Conservation (phyloP, 176 grass and related monocot species). For the Dendrocalamus sinicus region DNA sequence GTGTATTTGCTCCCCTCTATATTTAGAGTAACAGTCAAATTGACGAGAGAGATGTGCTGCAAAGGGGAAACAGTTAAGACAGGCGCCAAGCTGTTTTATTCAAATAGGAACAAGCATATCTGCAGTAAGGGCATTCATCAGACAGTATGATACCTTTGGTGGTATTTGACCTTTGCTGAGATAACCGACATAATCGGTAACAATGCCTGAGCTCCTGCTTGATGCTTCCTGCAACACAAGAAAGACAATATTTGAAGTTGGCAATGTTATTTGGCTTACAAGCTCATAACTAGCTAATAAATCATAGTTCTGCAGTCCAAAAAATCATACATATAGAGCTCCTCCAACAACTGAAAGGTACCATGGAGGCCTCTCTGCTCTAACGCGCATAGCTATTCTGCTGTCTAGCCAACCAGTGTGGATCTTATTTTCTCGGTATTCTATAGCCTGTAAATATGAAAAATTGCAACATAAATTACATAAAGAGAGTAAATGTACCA, state of each 20-base stretch:
- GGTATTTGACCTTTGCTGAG: constrained; percentile 99
- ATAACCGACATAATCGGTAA: constrained; percentile 93
- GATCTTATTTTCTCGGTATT: constrained; percentile 97
- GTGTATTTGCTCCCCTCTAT: constrained; percentile 99
- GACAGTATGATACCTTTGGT: constrained; percentile 73
- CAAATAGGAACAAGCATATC: constrained; percentile 22
- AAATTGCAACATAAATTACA: constrained; percentile 26
- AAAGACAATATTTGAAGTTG: constrained; percentile 32
- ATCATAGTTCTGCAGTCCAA: constrained; percentile 39
- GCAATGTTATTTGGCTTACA: constrained; percentile 17
- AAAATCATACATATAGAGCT: constrained; percentile 80
- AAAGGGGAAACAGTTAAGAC: constrained; percentile 49
- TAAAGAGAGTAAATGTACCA: constrained; percentile 17
- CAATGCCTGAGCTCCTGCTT: constrained; percentile 80
- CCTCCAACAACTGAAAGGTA: constrained; percentile 98
- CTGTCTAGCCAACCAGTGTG: constrained; percentile 98
- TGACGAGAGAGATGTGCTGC: constrained; percentile 99
- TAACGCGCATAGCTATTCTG: constrained; percentile 99
- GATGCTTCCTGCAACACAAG: constrained; percentile 86
- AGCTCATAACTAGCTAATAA: constrained; percentile 29
- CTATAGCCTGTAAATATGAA: constrained; percentile 59
- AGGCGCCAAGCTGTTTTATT: constrained; percentile 29
- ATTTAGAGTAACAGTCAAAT: constrained; percentile 88
- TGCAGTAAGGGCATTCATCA: constrained; percentile 45
- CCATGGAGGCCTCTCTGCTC: constrained; percentile 99